These are phyloP conservation scores for Dothiorella sarmentorum DNA, from an alignment of 2,329 filamentous ascomycete species.

Conservation along the genomic window DNA sequence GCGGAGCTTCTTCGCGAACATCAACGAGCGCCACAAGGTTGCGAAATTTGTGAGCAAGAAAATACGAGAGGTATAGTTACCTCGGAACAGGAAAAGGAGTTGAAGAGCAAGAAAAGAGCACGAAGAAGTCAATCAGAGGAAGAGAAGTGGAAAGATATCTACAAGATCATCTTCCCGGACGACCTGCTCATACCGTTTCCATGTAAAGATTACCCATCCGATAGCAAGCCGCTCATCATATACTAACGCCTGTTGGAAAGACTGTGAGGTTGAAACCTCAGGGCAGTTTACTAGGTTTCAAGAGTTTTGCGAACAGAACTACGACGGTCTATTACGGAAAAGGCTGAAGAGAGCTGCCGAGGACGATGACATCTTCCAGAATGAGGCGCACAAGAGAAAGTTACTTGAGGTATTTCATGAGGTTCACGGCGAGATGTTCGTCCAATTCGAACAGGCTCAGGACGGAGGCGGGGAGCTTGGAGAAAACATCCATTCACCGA, in stretches of 20 bases:
- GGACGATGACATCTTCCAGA: neutral
- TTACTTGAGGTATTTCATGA: neutral
- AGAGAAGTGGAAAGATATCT: neutral
- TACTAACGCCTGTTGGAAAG: neutral
- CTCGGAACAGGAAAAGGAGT: neutral
- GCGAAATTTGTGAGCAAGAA: neutral
- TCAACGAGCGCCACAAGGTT: neutral
- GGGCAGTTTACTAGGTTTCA: neutral
- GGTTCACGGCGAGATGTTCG: neutral
- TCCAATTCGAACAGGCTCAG: neutral
- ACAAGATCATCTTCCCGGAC: neutral
- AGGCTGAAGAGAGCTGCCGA: neutral
- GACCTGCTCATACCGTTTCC: neutral
- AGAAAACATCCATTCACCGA: no score
- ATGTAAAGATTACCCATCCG: neutral
- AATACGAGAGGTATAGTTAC: neutral
- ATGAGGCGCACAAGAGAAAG: neutral
- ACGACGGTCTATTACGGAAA: neutral
- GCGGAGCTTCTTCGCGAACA: neutral
- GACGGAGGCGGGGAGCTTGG: no score
- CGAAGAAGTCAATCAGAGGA: neutral
- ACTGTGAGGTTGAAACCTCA: neutral
- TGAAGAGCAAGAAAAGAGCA: neutral
- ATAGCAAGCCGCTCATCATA: fast-evolving
- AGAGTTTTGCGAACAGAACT: neutral